Base-by-base conservation (phyloP, 805 yeast genomes). In the Metschnikowia gelsemii region DNA sequence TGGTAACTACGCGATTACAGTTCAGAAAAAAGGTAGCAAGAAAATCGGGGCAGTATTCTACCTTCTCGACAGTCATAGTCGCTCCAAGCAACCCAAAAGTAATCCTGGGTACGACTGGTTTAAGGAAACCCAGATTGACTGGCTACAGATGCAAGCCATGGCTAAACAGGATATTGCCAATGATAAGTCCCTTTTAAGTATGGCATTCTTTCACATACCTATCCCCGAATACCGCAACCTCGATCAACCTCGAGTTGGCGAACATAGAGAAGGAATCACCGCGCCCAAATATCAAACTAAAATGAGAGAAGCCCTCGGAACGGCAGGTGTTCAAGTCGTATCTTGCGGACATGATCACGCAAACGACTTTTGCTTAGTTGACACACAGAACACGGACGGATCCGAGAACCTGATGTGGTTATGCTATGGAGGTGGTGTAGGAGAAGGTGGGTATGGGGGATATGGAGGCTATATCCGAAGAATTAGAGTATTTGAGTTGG, bases 151-250 rank as follows among this genome's bases (percentile, higher is more conserved):
- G 17, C 37, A 42, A 38, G 39, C 37, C 8, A 46, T 42, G 23
- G 62, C 52, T 3, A 52, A 63, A 35, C 58, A 56, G 37, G 50
- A 63, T 33, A 48, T 56, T 38, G 50, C 59, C 13, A 48, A 16
- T 12, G 29, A 32, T 23, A 30, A 59, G 21, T 58, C 64, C 4
- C 82, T 78, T 27, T 56, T 87, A 47, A 73, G 88, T 9, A 80
- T 93, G 88, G 96, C 95, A 0, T 91, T 93, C 55, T 86, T 90
- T 73, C 99, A 93, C 58, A 90, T 93, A 22, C 99, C 99, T 0
- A 51, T 90, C 13, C 93, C 96, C 1, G 98, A 93, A 61, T 90
- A 79, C 59, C 64, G 79, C 43, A 73, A 83, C 46, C 39, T 67
- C 17, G 53, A 63, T 32, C 70, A 62, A 46, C 66, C 72, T 8